phyloP scores from a whole-genome alignment of 345 rosid genomes.

The Capsella bursapastoris region DNA sequence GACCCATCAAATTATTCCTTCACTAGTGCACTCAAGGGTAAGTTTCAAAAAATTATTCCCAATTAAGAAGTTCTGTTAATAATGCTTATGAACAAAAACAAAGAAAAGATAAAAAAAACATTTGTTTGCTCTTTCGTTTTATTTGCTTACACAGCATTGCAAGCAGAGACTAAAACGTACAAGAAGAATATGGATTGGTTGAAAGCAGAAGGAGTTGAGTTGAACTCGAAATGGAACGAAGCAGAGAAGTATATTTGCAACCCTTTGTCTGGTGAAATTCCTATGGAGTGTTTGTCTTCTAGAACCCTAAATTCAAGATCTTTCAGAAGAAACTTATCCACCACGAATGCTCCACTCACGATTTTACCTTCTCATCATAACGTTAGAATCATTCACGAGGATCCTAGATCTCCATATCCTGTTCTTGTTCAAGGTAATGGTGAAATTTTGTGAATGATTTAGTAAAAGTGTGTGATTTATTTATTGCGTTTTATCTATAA shows the following conservation, averaged over 20 bases:
- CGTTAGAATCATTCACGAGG: constrained; percentile 27
- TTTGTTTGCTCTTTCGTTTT: neutral
- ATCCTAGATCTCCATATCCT: neutral
- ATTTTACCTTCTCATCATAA: constrained; percentile 50
- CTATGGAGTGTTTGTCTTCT: constrained; percentile 84
- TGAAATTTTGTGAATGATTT: neutral
- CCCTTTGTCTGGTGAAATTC: constrained; percentile 85
- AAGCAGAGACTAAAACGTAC: constrained; percentile 52
- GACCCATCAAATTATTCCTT: constrained; percentile 86
- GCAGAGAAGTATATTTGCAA: constrained; percentile 90
- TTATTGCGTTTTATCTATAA: neutral
- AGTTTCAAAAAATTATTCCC: neutral
- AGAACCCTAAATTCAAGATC: constrained; percentile 70
- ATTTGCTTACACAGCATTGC: constrained; percentile 66
- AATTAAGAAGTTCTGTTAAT: neutral
- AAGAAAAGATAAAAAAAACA: neutral
- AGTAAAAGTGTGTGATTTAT: neutral
- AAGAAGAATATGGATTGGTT: constrained; percentile 59
- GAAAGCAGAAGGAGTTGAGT: constrained; percentile 71
- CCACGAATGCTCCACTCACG: constrained; percentile 71
- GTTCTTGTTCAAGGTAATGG: constrained; percentile 17
- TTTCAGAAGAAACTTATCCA: constrained; percentile 51
- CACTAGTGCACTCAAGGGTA: constrained; percentile 79
- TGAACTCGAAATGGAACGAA: constrained; percentile 88
- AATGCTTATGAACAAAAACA: neutral